Base-by-base conservation (phyloP, 805 yeast species). In the Candida sanyiensis region DNA sequence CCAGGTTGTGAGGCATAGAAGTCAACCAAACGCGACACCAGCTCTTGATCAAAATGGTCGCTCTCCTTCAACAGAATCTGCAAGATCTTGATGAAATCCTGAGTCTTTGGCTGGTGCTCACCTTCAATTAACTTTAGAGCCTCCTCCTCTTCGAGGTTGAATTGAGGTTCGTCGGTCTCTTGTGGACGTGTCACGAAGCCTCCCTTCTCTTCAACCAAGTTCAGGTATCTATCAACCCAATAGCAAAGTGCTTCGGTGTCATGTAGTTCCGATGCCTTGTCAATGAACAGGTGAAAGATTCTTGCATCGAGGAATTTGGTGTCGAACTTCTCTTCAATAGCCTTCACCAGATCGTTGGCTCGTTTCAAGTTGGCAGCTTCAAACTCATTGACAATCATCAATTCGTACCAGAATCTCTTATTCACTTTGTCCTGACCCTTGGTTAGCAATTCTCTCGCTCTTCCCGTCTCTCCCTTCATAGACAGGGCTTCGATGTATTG, bases 361-460 rank as follows among this genome's bases (percentile, higher is more conserved):
- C 50, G 48, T 5, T 44, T 54, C 5, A 66, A 38, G 23, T 61
- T 51, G 12, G 56, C 57, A n/a, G 52, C 48, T 7, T 59, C 54
- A 24, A 74, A 44, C 33, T 64, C 58, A 6, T 70, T 58, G 41
- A 59, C 61, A 39, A 67, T 56, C n/a, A 77, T 74, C 18, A 68
- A 40, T 36, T 74, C 80, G 42, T 59, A 57, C 80, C 80, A 75
- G 64, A 76, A 75, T 38, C 76, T 52, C 42, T 71, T 66, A 22
- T 67, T 64, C 6, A 59, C 50, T 23, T 65, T 65, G 3, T 44
- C 52, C 33, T 56, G 50, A 38, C 67, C 56, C 1, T 66, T 50
- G 13, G 52, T 45, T 45, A 66, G 68, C 15, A 73, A 52, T 7
- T 54, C 43, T 6, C 52, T 51, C 0, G 77, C 78, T 26, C 59